phyloP scores from a whole-genome alignment of 805 yeast genomes.

The Teunomyces cretensis region DNA sequence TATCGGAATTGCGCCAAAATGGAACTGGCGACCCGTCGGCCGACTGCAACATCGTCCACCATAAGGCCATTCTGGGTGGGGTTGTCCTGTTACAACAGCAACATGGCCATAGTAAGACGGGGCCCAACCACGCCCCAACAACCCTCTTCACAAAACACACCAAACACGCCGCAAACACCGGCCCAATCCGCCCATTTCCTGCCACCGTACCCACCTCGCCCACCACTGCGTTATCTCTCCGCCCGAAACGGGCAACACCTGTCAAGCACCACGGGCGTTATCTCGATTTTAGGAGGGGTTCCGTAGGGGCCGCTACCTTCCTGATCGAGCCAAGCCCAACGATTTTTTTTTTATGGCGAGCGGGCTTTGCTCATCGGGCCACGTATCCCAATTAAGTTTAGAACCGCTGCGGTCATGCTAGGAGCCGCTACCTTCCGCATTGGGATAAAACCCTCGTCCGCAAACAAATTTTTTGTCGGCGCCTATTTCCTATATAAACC shows the following conservation, averaged over 20 bases:
- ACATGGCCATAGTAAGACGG: no score
- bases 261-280: not conserved
- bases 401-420: constrained; percentile 1
- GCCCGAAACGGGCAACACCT: not conserved
- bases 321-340: not conserved
- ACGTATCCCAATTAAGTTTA: not conserved
- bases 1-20: no score
- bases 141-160: no score
- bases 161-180: no score
- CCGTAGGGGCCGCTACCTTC: not conserved
- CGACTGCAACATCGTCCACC: no score
- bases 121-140: no score
- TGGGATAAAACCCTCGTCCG: not conserved
- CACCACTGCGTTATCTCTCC: not conserved
- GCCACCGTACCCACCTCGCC: no score
- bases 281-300: no score
- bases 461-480: not conserved
- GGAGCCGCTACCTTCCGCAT: not conserved
- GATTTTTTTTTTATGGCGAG: not conserved
- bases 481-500: not conserved
- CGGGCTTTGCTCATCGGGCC: not conserved
- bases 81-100: no score
- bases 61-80: no score
- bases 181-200: no score
- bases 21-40: no score